Percentiles rank a stretch among this genome's conserved stretches.
Evolutionary conservation across 495 filamentous ascomycete species (phyloP).

Genomic region (Talaromyces proteolyticus): DNA sequence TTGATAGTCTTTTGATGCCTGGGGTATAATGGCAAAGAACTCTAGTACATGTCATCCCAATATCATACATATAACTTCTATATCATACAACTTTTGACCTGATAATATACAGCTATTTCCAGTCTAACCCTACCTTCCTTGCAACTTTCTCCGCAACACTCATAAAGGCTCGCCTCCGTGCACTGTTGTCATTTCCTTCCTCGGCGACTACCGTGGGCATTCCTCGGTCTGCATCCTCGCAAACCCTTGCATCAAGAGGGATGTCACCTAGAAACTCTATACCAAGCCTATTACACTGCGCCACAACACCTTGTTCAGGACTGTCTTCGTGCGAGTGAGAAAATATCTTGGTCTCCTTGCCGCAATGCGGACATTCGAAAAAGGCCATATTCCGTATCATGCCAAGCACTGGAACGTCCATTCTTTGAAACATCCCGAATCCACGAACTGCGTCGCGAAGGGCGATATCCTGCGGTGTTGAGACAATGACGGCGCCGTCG

Average conservation of each 20-base stretch:
- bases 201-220: constrained; percentile 89
- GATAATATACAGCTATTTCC: constrained; percentile 14
- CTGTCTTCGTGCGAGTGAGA: constrained; percentile 31
- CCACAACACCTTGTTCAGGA: constrained; percentile 43
- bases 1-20: too few species aligned
- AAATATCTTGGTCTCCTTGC: constrained; percentile 72
- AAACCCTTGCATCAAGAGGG: constrained; percentile 80
- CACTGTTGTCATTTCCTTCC: constrained; percentile 68
- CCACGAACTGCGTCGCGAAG: constrained; percentile 86
- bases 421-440: constrained; percentile 84
- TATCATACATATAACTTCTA: neutral
- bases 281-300: constrained; percentile 56
- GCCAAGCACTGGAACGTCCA: constrained; percentile 73
- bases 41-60: too few species aligned
- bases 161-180: constrained; percentile 64
- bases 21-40: too few species aligned
- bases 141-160: constrained; percentile 59
- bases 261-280: constrained; percentile 83
- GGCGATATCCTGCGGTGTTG: constrained; percentile 88
- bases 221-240: constrained; percentile 81
- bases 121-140: constrained; percentile 37
- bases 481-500: constrained; percentile 84
- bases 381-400: constrained; percentile 95
- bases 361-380: constrained; percentile 77
- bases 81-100: too few species aligned